Conservation (phyloP, 1,139 yeast species). For the Debaryomyces singareniensis region DNA sequence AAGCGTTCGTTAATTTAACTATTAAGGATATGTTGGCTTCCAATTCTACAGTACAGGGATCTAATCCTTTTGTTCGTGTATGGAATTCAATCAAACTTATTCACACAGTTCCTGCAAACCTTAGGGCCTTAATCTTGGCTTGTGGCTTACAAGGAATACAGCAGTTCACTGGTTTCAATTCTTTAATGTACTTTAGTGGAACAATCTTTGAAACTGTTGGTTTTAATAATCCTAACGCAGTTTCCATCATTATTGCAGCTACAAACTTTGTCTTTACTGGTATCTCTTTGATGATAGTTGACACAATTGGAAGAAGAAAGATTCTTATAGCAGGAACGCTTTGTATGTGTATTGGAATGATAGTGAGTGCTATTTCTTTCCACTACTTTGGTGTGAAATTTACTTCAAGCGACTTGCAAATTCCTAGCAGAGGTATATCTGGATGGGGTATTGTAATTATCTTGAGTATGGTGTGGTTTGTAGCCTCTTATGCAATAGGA, state of each 20-base stretch:
- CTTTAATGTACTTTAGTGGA: conserved; percentile 88
- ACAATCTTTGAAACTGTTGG: conserved; percentile 89
- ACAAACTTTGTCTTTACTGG: conserved; percentile 84
- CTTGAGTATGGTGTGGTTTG: conserved; percentile 77
- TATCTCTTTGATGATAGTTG: conserved; percentile 78
- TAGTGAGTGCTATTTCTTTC: conserved; percentile 82
- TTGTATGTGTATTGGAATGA: conserved; percentile 71
- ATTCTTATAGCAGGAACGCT: conserved; percentile 72
- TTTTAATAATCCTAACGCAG: conserved; percentile 80
- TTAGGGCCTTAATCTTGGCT: conserved; percentile 80
- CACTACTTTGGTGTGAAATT: conserved; percentile 67
- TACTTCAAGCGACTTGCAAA: conserved; percentile 38
- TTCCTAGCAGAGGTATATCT: conserved; percentile 42
- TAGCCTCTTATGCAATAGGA: conserved; percentile 87
- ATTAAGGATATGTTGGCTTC: conserved; percentile 52
- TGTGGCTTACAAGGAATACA: conserved; percentile 94
- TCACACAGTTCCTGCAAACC: conserved; percentile 72
- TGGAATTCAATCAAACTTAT: conserved; percentile 63
- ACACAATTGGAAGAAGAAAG: conserved; percentile 77
- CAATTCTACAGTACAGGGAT: conserved; percentile 61
- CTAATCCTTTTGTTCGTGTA: conserved; percentile 44
- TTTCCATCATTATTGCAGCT: conserved; percentile 88
- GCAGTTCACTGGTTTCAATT: conserved; percentile 93
- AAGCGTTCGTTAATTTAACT: conserved; percentile 50
- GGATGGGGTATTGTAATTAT: conserved; percentile 88